Evolutionary conservation across 2,329 filamentous ascomycete species (phyloP), one percentile per base, ranked within the genome.

Genomic region (Metarhizium anisopliae): DNA sequence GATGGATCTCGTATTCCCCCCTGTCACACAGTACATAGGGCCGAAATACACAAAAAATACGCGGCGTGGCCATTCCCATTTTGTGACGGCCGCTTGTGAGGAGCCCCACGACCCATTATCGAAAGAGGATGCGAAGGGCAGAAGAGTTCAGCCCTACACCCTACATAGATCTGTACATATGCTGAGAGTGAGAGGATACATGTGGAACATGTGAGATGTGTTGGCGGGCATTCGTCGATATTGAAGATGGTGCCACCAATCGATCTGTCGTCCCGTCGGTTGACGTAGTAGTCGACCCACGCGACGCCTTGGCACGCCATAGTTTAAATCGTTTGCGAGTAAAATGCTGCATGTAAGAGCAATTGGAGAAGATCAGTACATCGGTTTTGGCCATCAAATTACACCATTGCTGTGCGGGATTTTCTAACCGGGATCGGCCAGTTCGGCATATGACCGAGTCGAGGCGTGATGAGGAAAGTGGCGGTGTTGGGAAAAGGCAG

Each of bases 401-500:
- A 16, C 16, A 52, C 40, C 18, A 36, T 35, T 20, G 32, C 35
- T 11, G 29, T 43, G 50, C 54, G 50, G 42, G 18, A 52, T 49
- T 52, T 55, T 45, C 11, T 20, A 30, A n/a, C 11, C 18, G 43
- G 4, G 16, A 20, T 13, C 8, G 43, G 18, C 43, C 18, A 18
- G 43, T 38, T 42, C 50, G 49, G 54, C 16, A 5, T 43, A 6
- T 52, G 42, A 40, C 45, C 51, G 54, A 45, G 35, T 51, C 29
- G 25, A 36, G 25, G 20, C 43, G 43, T 25, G n/a, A 25, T 47
- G 51, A n/a, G 14, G 32, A 52, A 53, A 36, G 42, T 53, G 45
- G 58, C 2, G 55, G 61, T 8, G 38, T 63, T 1, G 63, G 59
- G 36, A 40, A 54, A 13, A 56, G 7, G 38, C 25, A 25, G 25